Evolutionary conservation across 768 basidiomycete genomes (phyloP).

Genomic region (Crepidotus variabilis): DNA sequence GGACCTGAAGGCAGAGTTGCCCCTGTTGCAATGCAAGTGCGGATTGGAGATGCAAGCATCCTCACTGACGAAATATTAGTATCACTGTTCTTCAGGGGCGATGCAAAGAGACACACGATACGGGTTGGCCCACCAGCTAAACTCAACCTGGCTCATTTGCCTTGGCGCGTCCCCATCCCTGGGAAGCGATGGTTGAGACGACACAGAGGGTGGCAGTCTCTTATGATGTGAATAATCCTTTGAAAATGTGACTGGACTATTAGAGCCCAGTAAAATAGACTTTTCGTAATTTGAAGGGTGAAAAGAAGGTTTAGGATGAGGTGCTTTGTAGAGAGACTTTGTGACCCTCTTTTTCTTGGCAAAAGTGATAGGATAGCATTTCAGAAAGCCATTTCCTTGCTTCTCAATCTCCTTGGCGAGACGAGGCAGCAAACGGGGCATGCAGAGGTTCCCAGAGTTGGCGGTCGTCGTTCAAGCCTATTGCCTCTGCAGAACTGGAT

Average conservation of each 20-base stretch:
- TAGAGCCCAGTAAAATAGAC: conserved; percentile 55
- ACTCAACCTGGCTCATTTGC: conserved; percentile 61
- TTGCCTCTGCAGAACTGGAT: too few species aligned
- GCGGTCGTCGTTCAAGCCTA: neutral
- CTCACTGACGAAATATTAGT: conserved; percentile 43
- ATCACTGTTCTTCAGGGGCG: neutral
- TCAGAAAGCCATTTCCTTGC: conserved; percentile 12
- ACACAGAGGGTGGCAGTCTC: conserved; percentile 45
- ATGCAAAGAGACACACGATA: conserved; percentile 49
- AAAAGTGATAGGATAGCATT: conserved; percentile 22
- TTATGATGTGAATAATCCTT: conserved; percentile 54
- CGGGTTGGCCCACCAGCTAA: conserved; percentile 69
- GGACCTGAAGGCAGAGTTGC: conserved; percentile 58
- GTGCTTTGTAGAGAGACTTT: conserved; percentile 32
- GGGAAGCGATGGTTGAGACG: conserved; percentile 24
- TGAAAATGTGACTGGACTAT: conserved; percentile 53
- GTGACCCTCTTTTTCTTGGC: conserved; percentile 11
- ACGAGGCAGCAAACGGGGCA: conserved; percentile 73
- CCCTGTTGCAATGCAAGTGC: conserved; percentile 48
- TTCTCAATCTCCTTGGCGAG: conserved; percentile 42
- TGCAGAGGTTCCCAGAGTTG: conserved; percentile 18
- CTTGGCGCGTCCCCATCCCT: conserved; percentile 34
- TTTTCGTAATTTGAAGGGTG: conserved; percentile 39
- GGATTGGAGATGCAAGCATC: conserved; percentile 65
- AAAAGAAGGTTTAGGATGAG: conserved; percentile 36